Evolutionary conservation across 805 yeast species (phyloP).

Genomic region (Blastobotrys attinorum): DNA sequence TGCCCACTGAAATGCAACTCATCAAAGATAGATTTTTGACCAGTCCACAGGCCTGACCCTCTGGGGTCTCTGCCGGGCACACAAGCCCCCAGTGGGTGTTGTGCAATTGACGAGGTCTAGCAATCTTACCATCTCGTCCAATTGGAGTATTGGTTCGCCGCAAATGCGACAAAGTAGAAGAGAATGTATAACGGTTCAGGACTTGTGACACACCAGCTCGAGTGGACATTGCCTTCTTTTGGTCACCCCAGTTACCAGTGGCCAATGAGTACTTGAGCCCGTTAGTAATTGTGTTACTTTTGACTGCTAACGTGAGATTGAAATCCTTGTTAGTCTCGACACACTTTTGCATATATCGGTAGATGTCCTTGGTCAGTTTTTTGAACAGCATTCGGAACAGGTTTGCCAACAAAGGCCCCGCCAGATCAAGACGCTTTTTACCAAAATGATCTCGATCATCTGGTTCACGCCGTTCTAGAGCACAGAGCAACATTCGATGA

Average conservation of each 20-base stretch:
- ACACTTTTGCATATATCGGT: constrained; percentile 97
- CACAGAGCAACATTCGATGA: constrained; percentile 87
- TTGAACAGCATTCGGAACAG: constrained; percentile 90
- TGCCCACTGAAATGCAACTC: constrained; percentile 97
- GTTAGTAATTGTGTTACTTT: constrained; percentile 93
- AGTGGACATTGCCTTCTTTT: constrained; percentile 96
- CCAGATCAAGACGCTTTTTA: constrained; percentile 94
- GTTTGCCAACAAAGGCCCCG: constrained; percentile 95
- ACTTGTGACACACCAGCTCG: constrained; percentile 99
- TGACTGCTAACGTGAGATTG: constrained; percentile 92
- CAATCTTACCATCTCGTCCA: constrained; percentile 98
- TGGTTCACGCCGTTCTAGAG: constrained; percentile 93
- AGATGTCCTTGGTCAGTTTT: constrained; percentile 92
- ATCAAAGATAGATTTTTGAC: constrained; percentile 92
- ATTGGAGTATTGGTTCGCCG: constrained; percentile 99
- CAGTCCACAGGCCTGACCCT: constrained; percentile 99
- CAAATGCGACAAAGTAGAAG: constrained; percentile 97
- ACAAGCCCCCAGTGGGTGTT: constrained; percentile 99
- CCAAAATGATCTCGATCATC: constrained; percentile 99
- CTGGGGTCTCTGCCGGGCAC: constrained; percentile 99
- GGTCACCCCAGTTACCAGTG: constrained; percentile 99
- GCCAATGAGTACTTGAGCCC: constrained; percentile 97
- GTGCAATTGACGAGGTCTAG: constrained; percentile 98
- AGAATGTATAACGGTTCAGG: constrained; percentile 92
- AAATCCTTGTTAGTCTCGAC: constrained; percentile 97